phyloP scores from a whole-genome alignment of 2,329 filamentous ascomycete genomes.

The Epichloe gansuensis region DNA sequence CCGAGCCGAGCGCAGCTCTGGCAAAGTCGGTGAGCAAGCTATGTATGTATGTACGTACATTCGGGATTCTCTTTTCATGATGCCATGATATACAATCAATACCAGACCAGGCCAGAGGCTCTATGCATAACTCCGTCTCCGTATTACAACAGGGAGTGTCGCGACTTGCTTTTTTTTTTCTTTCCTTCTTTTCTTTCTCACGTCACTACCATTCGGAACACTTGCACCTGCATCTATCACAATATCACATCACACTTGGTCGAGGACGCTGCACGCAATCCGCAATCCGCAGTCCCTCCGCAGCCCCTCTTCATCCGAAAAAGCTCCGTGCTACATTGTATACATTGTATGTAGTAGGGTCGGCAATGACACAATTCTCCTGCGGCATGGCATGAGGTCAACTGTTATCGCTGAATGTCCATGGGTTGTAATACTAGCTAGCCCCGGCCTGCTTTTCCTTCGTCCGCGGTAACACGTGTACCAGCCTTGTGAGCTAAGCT shows the following conservation, averaged over 20 bases:
- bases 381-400: too few species aligned
- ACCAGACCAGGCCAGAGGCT: too few species aligned
- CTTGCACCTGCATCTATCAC: not conserved
- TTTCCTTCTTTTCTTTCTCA: too few species aligned
- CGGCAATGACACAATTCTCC: too few species aligned
- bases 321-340: not conserved
- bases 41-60: not conserved
- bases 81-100: too few species aligned
- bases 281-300: not conserved
- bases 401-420: too few species aligned
- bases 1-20: not conserved
- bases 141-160: not conserved
- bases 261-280: not conserved
- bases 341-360: too few species aligned
- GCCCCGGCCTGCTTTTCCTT: not conserved
- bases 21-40: slow-evolving; percentile 1
- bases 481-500: not conserved
- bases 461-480: not conserved
- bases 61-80: not conserved
- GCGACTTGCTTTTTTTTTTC: not conserved
- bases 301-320: not conserved
- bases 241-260: not conserved
- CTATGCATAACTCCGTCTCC: not conserved
- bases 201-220: too few species aligned
- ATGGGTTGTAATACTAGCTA: too few species aligned